Evolutionary conservation across 495 filamentous ascomycete species (phyloP), one percentile per base, ranked within the genome.

Genomic region (Aspergillus affinis): DNA sequence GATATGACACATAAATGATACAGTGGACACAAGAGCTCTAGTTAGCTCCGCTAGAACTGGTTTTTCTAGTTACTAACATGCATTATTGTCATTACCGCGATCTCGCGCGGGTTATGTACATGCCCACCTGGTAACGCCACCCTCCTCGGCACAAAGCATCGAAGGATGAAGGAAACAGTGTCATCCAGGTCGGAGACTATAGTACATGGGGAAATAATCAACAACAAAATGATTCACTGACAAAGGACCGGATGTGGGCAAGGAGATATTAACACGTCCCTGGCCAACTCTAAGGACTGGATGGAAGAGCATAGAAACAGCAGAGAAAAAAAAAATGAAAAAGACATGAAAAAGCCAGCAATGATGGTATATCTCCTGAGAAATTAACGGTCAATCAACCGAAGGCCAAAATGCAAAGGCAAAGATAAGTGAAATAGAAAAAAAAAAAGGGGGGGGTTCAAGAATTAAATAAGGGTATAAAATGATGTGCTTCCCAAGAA

Each of bases 381-480:
- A 51, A 60, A 61, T 57, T 30, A 59, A 62, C 29, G 23, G 46
- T 45, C 30, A 65, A 55, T 8, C 6, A 26, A 41, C 36, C 36
- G 50, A 52, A 32, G 6, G 50, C 17, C 26, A 52, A 52, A 52
- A 27, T 26, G 50, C 23, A 52, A 55, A 51, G 36, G 41, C 9
- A 59, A 51, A 19, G 32, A 52, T 27, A 61, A 17, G 32, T 20
- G 20, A 45, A 44, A 54, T 55, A 50, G 58, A 57, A 53, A 18
- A 32, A 65, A 62, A 49, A 48, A 21, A 21, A n/a, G n/a, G n/a
- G n/a, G 1, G 60, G 62, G 51, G 54, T 55, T 60, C 66, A 71
- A 56, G 70, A 72, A 74, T 73, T 74, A 74, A 68, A 62, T 58
- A 64, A 64, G 64, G 67, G 69, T 65, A 70, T 68, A 68, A 66